Conservation (phyloP, 169 alveolate genomes). For the Cryptosporidium sp. region DNA sequence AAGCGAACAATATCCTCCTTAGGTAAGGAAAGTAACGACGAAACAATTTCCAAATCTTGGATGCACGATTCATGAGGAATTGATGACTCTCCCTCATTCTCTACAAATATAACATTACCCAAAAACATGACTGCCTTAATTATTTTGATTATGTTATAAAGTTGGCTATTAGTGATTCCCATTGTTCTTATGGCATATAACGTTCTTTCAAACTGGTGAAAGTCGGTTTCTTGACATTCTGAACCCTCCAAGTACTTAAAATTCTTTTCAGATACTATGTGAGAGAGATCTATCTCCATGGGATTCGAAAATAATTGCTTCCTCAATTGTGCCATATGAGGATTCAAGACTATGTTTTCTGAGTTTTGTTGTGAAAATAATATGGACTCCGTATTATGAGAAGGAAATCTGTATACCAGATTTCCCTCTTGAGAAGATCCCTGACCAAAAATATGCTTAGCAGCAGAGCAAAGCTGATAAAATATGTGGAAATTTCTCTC, state of each 20-base stretch:
- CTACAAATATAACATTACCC: conserved; percentile 89
- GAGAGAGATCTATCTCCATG: conserved; percentile 53
- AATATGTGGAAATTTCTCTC: conserved; percentile 98
- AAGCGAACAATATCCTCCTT: conserved; percentile 77
- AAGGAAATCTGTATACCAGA: conserved; percentile 40
- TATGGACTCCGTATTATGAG: conserved; percentile 17
- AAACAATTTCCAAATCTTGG: conserved; percentile 76
- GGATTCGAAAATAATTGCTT: conserved; percentile 9
- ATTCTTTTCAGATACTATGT: conserved; percentile 54
- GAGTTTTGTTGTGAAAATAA: not conserved
- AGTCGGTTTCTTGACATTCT: conserved; percentile 74
- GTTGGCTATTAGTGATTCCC: conserved; percentile 83
- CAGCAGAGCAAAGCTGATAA: conserved; percentile 94
- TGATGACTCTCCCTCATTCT: conserved; percentile 77
- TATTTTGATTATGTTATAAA: conserved; percentile 79
- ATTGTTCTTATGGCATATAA: conserved; percentile 80
- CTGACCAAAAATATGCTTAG: conserved; percentile 48
- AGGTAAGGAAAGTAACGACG: conserved; percentile 80
- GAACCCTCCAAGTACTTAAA: conserved; percentile 71
- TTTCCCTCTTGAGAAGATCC: not conserved
- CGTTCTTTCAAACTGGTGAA: conserved; percentile 78
- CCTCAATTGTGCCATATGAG: conserved; percentile 4
- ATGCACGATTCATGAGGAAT: conserved; percentile 1
- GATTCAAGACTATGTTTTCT: not conserved
- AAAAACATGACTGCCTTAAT: conserved; percentile 87